Base-by-base conservation (phyloP, 139 green algal species). In the Chlorella ohadii region DNA sequence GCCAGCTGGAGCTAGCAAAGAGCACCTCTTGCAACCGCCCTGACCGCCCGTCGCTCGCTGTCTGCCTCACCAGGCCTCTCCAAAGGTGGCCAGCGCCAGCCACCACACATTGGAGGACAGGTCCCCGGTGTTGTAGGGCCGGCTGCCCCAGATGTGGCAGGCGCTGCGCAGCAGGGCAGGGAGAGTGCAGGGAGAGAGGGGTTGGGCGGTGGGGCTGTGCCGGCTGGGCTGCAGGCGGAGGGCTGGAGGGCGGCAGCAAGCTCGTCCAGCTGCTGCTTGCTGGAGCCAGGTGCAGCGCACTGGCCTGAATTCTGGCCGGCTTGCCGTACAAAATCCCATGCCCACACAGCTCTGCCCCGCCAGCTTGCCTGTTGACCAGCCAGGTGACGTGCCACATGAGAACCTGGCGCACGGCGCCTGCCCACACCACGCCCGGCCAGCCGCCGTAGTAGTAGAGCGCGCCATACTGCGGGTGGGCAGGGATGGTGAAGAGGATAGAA, bases 341-440 rank as follows among this genome's bases (percentile, higher is more conserved):
- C n/a, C n/a, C n/a, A n/a, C n/a, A n/a, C 67, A n/a, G 33, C 27
- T 27, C 33, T 55, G 2, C 19, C 39, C 15, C 44, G 0, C 67
- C 23, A 13, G 3, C 38, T n/a, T 36, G 72, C 77, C 77, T 83
- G 94, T 99, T 99, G 19, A 99, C 97, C 71, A 97, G 95, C 97
- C 97, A 99, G n/a, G 97, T 99, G 88, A 99, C 96, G 92, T 99
- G 97, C 78, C 96, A 99, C 79, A 99, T 97, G 92, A 94, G 98
- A 25, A 77, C 70, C 78, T 84, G 90, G 20, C 97, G 92, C 70
- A 99, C 84, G 1, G 93, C 93, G 56, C 97, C 95, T 20, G 94
- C 97, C 97, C 97, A 99, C 17, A 99, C 92, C 31, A 99, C 41
- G 0, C 90, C 96, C 9, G 95, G 95, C 36, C 98, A 88, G 36